Conservation (phyloP, 139 green algal species). For the Asterochloris erici region DNA sequence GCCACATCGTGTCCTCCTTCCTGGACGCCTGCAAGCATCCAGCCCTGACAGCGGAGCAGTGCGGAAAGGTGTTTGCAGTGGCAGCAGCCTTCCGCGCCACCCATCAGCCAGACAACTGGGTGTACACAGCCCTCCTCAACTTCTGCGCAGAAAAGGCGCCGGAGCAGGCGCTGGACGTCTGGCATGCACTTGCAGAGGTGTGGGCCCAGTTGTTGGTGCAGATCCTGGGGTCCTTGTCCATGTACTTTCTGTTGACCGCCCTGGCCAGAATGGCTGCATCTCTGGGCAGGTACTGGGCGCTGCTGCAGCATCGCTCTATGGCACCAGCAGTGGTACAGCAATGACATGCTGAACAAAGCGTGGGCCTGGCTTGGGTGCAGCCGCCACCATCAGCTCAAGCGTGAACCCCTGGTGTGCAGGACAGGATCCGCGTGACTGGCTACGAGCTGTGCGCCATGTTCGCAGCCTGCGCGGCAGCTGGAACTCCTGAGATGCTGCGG, state of each 20-base stretch:
- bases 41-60: slow-evolving; percentile 26
- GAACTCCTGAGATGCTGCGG: slow-evolving; percentile 34
- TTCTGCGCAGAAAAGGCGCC: slow-evolving; percentile 31
- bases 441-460: slow-evolving; percentile 49
- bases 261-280: neutral
- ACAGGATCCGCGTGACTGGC: slow-evolving; percentile 23
- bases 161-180: slow-evolving; percentile 40
- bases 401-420: slow-evolving; percentile 7
- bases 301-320: too few species aligned
- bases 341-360: too few species aligned
- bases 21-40: slow-evolving; percentile 33
- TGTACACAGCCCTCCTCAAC: slow-evolving; percentile 34
- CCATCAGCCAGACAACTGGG: slow-evolving; percentile 9
- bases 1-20: slow-evolving; percentile 41
- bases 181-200: slow-evolving; percentile 32
- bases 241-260: neutral
- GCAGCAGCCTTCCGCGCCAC: slow-evolving; percentile 18
- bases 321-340: too few species aligned
- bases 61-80: slow-evolving; percentile 34
- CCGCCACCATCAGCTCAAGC: too few species aligned
- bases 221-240: neutral
- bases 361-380: too few species aligned
- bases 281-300: neutral
- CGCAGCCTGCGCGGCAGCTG: slow-evolving; percentile 24
- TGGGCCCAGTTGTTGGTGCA: neutral